Conservation (phyloP, 1,284 basidiomycete species). For the Heterobasidion irregulare region DNA sequence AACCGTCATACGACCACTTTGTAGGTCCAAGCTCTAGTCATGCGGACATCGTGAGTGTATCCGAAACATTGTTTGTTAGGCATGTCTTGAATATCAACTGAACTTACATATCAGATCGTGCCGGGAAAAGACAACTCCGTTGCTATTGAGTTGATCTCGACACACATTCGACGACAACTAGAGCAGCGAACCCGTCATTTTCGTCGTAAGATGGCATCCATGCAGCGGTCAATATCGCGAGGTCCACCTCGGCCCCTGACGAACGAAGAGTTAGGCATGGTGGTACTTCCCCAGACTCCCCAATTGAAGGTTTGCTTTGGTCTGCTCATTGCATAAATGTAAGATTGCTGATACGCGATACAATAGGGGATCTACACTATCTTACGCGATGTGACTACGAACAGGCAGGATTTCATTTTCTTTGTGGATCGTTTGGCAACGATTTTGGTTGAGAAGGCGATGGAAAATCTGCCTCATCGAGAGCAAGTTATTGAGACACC, state of each 20-base stretch:
- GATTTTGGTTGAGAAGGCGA: slow-evolving; percentile 77
- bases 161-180: slow-evolving; percentile 83
- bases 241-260: slow-evolving; percentile 5
- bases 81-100: not conserved
- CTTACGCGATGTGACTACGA: slow-evolving; percentile 64
- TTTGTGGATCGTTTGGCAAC: slow-evolving; percentile 83
- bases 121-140: slow-evolving; percentile 81
- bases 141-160: slow-evolving; percentile 92
- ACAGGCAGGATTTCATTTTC: slow-evolving; percentile 84
- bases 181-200: slow-evolving; percentile 70
- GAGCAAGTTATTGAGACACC: slow-evolving; percentile 65
- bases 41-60: slow-evolving; percentile 74
- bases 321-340: no score
- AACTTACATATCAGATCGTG: slow-evolving; percentile 58
- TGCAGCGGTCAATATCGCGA: slow-evolving; percentile 9
- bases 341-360: not conserved
- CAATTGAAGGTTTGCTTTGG: slow-evolving; percentile 53
- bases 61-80: not conserved
- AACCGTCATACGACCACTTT: slow-evolving; percentile 91
- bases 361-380: slow-evolving; percentile 85
- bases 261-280: slow-evolving; percentile 41
- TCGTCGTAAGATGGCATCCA: slow-evolving; percentile 60
- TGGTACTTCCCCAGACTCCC: slow-evolving; percentile 71
- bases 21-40: slow-evolving; percentile 83
- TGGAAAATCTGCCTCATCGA: slow-evolving; percentile 73